Evolutionary conservation across 2,329 filamentous ascomycete genomes (phyloP), one percentile per base, ranked within the genome.

Genomic region (Sclerotinia trifoliorum): DNA sequence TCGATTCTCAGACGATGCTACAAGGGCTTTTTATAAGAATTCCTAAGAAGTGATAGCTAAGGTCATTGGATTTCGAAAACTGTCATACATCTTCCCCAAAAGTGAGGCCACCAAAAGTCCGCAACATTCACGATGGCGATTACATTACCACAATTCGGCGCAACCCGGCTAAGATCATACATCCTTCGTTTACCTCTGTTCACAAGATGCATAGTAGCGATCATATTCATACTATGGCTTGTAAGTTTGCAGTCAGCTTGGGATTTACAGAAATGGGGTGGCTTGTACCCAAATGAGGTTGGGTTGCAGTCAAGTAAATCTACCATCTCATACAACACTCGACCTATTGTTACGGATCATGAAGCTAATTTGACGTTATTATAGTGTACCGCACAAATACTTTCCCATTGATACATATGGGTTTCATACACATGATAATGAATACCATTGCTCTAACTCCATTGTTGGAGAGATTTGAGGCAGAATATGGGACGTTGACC

Each of bases 391-490:
- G 95, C 70, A 85, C 96, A 48, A 97, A 97, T 78, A 96, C 94
- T 0, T 99, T 93, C 77, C 93, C 94, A 0, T 83, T 99, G 68
- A 88, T 97, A 70, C 95, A 99, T 78, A 79, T 88, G 56, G 90
- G 90, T 74, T 85, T 96, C 78, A 82, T 97, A 74, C 95, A 98
- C 79, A 85, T 90, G 70, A 76, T 94, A 65, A 81, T 96, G 77
- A 97, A 98, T 79, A 78, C 93, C 32, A 65, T 96, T 71, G 91
- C 93, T 29, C 79, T 98, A 71, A 89, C 90, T 51, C 95, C 95
- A n/a, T 83, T 99, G 64, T 81, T 99, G 78, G 94, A 97, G 80
- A 87, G 94, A 70, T 99, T 98, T 79, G 95, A 99, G 81, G 86
- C 87, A 71, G 94, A 97, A 78, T 89, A 96, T 79, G 95, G 95